Percentiles rank a stretch among this genome's conserved stretches.
Evolutionary conservation across 768 basidiomycete species (phyloP).

Genomic region (Amanita polypyramis): DNA sequence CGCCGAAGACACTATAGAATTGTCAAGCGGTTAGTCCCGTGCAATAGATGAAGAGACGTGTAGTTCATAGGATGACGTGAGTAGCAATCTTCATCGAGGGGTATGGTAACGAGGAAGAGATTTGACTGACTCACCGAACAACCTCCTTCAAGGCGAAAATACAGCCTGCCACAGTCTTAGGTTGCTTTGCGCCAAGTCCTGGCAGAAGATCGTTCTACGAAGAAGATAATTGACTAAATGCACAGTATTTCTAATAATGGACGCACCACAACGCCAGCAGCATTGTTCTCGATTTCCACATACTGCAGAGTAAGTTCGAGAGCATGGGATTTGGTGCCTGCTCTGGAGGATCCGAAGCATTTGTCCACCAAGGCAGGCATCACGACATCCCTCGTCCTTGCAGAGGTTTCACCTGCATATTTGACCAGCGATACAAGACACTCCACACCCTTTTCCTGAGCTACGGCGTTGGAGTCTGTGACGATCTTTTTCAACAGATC

Average conservation of each 20-base stretch:
- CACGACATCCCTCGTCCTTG: constrained; percentile 69
- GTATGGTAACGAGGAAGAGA: neutral
- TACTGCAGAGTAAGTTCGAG: constrained; percentile 82
- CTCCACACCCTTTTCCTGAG: constrained; percentile 96
- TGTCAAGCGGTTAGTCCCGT: neutral
- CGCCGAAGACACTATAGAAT: constrained; percentile 61
- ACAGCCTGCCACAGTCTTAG: constrained; percentile 81
- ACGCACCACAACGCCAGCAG: constrained; percentile 82
- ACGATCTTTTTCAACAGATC: constrained; percentile 80
- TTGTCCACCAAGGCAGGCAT: constrained; percentile 94
- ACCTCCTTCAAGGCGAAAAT: constrained; percentile 76
- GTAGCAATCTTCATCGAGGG: neutral
- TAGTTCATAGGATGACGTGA: too few species aligned
- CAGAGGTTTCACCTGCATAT: constrained; percentile 83
- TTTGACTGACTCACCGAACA: constrained; percentile 47
- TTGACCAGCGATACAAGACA: constrained; percentile 79
- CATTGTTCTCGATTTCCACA: constrained; percentile 88
- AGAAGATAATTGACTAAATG: constrained; percentile 9
- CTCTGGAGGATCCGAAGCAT: constrained; percentile 83
- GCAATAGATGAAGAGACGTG: neutral
- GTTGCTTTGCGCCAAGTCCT: constrained; percentile 87
- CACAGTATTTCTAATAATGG: constrained; percentile 7
- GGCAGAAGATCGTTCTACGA: constrained; percentile 65
- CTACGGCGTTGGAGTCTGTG: constrained; percentile 89
- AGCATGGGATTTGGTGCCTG: constrained; percentile 83